Evolutionary conservation across 257 asterid genomes (phyloP).

Genomic region (Marsdenia floribunda): DNA sequence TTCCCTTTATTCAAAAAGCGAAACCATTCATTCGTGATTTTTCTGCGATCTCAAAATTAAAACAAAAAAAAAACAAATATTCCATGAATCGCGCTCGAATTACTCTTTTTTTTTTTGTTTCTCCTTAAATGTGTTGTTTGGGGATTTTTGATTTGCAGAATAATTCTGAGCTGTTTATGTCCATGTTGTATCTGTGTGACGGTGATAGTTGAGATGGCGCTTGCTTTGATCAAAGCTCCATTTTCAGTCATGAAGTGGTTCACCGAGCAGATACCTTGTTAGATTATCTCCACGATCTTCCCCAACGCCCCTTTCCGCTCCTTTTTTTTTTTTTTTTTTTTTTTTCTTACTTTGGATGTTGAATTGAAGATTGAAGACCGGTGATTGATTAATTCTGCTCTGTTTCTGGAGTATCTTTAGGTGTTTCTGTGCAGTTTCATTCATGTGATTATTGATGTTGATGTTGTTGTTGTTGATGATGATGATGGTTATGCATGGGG

Average conservation of each 20-base stretch:
- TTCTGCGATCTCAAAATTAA: not conserved
- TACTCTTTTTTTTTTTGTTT: not conserved
- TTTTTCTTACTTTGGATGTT: not conserved
- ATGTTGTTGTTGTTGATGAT: too few species aligned
- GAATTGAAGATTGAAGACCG: not conserved
- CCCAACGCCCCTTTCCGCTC: too few species aligned
- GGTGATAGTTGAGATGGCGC: conserved; percentile 57
- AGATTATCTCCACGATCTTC: not conserved
- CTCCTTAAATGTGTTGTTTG: not conserved
- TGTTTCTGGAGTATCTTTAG: too few species aligned
- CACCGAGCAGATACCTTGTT: conserved; percentile 36
- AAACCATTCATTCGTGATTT: too few species aligned
- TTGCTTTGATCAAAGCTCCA: conserved; percentile 50
- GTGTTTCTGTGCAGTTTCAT: not conserved
- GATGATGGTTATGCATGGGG: too few species aligned
- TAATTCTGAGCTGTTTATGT: conserved; percentile 56
- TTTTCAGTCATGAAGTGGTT: conserved; percentile 39
- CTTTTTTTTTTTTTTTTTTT: too few species aligned
- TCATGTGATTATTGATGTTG: not conserved
- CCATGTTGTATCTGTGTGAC: conserved; percentile 81
- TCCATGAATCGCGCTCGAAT: not conserved
- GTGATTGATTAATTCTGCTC: not conserved
- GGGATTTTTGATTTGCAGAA: conserved; percentile 33
- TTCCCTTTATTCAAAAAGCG: not conserved
- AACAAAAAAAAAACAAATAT: not conserved